Evolutionary conservation across 2,329 filamentous ascomycete genomes (phyloP).

Genomic region (Hypoxylon sp.): DNA sequence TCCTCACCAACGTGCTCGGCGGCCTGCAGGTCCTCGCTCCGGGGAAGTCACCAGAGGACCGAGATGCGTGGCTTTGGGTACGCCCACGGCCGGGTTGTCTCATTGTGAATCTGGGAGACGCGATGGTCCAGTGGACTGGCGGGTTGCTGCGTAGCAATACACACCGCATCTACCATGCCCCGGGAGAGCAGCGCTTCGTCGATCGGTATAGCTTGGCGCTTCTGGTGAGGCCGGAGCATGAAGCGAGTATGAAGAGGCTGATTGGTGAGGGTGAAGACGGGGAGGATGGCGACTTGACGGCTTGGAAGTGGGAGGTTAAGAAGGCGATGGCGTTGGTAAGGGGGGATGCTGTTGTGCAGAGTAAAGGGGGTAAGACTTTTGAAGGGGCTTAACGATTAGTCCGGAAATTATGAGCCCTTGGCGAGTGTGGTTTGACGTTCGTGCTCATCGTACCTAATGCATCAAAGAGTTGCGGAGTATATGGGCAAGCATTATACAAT

Average conservation of each 20-base stretch:
- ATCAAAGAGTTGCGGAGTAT: neutral
- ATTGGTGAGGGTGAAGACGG: neutral
- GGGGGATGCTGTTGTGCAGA: neutral
- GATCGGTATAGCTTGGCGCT: slow-evolving; percentile 38
- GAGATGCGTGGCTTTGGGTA: slow-evolving; percentile 46
- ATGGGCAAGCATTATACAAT: neutral
- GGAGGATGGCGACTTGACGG: slow-evolving; percentile 1
- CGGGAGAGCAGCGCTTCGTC: slow-evolving; percentile 47
- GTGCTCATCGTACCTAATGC: neutral
- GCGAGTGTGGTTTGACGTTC: neutral
- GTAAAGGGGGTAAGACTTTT: slow-evolving; percentile 1
- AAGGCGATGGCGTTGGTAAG: neutral
- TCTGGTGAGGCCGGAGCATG: slow-evolving; percentile 33
- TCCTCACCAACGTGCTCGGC: slow-evolving; percentile 56
- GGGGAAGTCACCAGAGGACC: slow-evolving; percentile 30
- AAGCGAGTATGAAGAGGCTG: slow-evolving; percentile 42
- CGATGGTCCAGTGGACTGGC: slow-evolving; percentile 49
- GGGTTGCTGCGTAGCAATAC: slow-evolving; percentile 49
- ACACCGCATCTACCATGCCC: slow-evolving; percentile 44
- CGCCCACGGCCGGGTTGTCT: slow-evolving; percentile 47
- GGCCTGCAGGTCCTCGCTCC: slow-evolving; percentile 57
- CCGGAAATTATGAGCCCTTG: neutral
- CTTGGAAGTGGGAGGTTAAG: slow-evolving; percentile 18
- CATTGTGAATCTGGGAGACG: slow-evolving; percentile 50
- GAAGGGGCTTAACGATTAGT: neutral